Conservation (phyloP, 352 stramenopile genomes). For the Pythium dissotocum region DNA sequence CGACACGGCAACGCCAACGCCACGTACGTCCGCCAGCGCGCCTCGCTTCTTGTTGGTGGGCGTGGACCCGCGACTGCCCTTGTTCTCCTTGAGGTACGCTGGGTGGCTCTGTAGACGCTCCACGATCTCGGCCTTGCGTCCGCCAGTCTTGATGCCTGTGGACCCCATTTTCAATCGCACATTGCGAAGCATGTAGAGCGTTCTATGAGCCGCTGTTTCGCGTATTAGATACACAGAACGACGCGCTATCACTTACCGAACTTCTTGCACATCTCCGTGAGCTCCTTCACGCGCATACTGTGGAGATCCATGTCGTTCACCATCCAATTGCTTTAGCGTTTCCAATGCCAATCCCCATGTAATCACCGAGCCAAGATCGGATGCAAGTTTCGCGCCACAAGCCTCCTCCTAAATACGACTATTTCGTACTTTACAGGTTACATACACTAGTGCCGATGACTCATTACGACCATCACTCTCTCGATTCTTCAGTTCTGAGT, state of each 20-base stretch:
- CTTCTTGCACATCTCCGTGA: constrained; percentile 79
- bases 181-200: not conserved
- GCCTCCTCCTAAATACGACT: constrained; percentile 12
- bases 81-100: constrained; percentile 42
- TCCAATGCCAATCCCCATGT: constrained; percentile 6
- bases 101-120: constrained; percentile 66
- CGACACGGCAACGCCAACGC: not conserved
- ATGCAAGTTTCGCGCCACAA: constrained; percentile 11
- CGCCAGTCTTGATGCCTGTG: constrained; percentile 66
- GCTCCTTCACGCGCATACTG: constrained; percentile 74
- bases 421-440: constrained; percentile 8
- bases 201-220: not conserved
- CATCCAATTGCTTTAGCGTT: not conserved
- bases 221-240: not conserved
- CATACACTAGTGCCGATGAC: not conserved
- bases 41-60: constrained; percentile 42
- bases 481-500: no score
- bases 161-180: not conserved
- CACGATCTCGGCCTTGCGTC: constrained; percentile 77
- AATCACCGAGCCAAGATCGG: not conserved
- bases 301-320: constrained; percentile 57
- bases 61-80: constrained; percentile 9
- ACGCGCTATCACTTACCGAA: constrained; percentile 39
- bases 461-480: not conserved
- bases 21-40: constrained; percentile 28